Conservation (phyloP, 306 rosid genomes). For the Sesbania bispinosa region DNA sequence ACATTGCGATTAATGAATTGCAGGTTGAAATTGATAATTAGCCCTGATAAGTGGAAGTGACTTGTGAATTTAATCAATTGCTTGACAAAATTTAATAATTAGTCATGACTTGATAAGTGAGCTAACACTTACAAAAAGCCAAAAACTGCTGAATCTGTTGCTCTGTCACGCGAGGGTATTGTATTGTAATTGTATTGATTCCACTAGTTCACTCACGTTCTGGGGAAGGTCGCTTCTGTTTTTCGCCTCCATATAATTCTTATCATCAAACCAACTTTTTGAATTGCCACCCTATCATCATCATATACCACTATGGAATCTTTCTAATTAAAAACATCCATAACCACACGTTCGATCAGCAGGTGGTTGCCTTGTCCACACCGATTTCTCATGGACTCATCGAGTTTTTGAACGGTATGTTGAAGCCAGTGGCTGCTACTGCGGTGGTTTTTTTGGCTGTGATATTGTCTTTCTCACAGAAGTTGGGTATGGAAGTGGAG, state of each 20-base stretch:
- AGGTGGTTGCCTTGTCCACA: no score
- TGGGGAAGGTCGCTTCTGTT: slow-evolving; percentile 42
- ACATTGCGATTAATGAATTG: no score
- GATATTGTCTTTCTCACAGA: slow-evolving; percentile 58
- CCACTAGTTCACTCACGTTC: slow-evolving; percentile 9
- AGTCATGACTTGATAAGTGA: background rate
- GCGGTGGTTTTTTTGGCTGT: slow-evolving; percentile 66
- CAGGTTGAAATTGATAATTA: no score
- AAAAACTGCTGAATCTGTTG: background rate
- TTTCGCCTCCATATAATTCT: background rate
- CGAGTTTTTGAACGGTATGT: slow-evolving; percentile 71
- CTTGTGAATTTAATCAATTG: background rate
- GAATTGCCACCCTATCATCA: background rate
- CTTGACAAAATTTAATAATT: background rate
- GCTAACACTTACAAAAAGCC: background rate
- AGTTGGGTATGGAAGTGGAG: slow-evolving; percentile 66
- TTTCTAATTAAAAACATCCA: no score
- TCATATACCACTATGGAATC: slow-evolving; percentile 22
- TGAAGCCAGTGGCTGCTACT: slow-evolving; percentile 68
- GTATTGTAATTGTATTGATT: background rate
- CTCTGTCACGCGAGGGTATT: background rate
- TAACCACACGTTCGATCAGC: slow-evolving; percentile 26
- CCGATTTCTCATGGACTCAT: slow-evolving; percentile 54
- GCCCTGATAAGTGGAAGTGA: no score
- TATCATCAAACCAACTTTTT: background rate